These are phyloP conservation scores for Marchantia polymorpha DNA, from an alignment of 225 moss, liverwort and hornwort species.

Conservation along the genomic window DNA sequence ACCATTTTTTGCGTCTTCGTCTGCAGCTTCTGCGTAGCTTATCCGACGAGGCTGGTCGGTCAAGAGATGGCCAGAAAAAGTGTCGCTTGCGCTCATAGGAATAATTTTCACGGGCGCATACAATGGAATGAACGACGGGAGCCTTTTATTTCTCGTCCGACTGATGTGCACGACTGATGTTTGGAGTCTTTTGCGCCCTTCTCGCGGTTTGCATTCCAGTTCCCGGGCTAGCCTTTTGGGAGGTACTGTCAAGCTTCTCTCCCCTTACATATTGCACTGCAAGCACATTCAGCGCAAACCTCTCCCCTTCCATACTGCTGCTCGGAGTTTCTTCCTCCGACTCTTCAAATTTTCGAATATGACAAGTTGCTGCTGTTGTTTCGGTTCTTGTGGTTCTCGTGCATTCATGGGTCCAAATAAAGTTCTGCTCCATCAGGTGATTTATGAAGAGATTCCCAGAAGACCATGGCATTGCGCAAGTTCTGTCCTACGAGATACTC, in stretches of 20 bases:
- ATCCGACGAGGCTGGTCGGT: not conserved
- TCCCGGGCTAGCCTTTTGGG: conserved; percentile 32
- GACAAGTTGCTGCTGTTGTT: no score
- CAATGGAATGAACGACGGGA: conserved; percentile 21
- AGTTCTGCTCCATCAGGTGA: no score
- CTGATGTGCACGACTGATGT: conserved; percentile 20
- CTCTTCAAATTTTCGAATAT: no score
- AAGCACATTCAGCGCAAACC: not conserved
- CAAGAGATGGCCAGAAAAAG: conserved; percentile 32
- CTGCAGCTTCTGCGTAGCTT: conserved; percentile 30
- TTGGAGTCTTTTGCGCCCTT: conserved; percentile 32
- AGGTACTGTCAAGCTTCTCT: conserved; percentile 11
- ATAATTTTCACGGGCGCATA: conserved; percentile 30
- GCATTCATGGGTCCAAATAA: no score
- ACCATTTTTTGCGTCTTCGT: conserved; percentile 28
- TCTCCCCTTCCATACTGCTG: not conserved
- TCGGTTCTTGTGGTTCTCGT: no score
- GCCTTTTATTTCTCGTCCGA: conserved; percentile 26
- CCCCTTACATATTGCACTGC: no score
- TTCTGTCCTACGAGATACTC: no score
- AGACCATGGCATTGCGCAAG: no score
- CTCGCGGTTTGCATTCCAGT: conserved; percentile 26
- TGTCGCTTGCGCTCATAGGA: conserved; percentile 27
- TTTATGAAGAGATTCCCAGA: no score
- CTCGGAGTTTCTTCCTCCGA: no score